Base-by-base conservation (phyloP, 2,329 filamentous ascomycete species). In the Cladosporium austrohemisphaericum region DNA sequence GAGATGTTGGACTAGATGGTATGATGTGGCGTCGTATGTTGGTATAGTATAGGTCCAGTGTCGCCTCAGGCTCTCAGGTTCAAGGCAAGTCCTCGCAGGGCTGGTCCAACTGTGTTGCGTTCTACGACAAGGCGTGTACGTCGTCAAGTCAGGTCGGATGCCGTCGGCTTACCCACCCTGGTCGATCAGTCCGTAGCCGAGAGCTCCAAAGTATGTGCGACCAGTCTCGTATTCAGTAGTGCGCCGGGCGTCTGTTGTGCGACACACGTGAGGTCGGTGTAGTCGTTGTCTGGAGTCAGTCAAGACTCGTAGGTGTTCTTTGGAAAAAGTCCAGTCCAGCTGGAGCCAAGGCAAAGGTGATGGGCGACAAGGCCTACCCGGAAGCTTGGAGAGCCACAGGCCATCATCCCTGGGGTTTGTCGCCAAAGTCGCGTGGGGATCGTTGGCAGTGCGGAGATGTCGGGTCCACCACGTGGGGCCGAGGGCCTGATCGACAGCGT, bases 381-480 rank as follows among this genome's bases (percentile, higher is more conserved):
- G 44, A 47, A 47, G 44, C 44, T 47, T 47, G 44, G 33, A 29
- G 20, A 32, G 29, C 29, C 29, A 6, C 11, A 5, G 14, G 29
- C 29, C 29, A 31, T 31, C 5, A n/a, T 13, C 26, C 16, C 41
- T 45, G 41, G 41, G 41, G 41, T 45, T 28, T 31, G 32, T 25
- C 37, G 28, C 9, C 37, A 16, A 22, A 32, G 29, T 23, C 44
- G 44, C 25, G 33, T 38, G 23, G 40, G 25, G 26, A 13, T 19
- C 14, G 20, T 35, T 23, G 18, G 13, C 8, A 26, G 32, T 47
- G 44, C 33, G 44, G 44, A 47, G 44, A 16, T 14, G 44, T 38
- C 44, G 44, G 44, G 44, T 18, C 44, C 44, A 47, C 44, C 31
- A 20, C 3, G 41, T 45, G 41, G 41, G 31, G 41, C 41, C 41